Base-by-base conservation (phyloP, 2,329 filamentous ascomycete species). In the Colletotrichum kahawae region DNA sequence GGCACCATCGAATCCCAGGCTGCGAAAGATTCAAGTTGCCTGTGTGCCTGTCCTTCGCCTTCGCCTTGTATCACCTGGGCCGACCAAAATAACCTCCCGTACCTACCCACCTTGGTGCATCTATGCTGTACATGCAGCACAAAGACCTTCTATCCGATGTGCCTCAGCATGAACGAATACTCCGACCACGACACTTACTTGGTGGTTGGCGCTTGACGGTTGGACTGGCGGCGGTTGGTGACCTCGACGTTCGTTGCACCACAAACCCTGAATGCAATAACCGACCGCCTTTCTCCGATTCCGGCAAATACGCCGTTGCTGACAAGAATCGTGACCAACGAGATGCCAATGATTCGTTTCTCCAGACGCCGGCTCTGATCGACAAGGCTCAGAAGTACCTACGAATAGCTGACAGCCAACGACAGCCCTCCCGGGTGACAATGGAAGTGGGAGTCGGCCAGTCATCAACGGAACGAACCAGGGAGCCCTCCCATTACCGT, bases 1-100 rank as follows among this genome's bases (percentile, higher is more conserved):
- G 63, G 57, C 56, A 62, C 54, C 51, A 63, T 75, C 72, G 62
- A 63, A 74, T 72, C 59, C 38, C 62, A 38, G 56, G 56, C 8
- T 51, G 48, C 21, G 48, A 67, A 63, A 36, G 34, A 36, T 16
- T 36, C 34, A 36, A 29, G 24, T 24, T 24, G 24, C 24, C 24
- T 24, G 24, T 24, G 24, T 24, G 48, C 16, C 16, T 38, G 36
- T 38, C 36, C 36, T 6, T 16, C 16, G 36, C 36, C n/a, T 51
- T 51, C 48, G 21, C 48, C 48, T 51, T 51, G 48, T 51, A 51
- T 51, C 48, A 51, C 48, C 48, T 51, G 14, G 34, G 34, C 34
- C 34, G 34, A 36, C 34, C 34, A 36, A 36, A 36, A 36, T 16
- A 36, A 16, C 34, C 34, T 36, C 34, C 34, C 34, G 34, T 54